A percentile compares a stretch with the other conserved stretches of the same genome.
phyloP scores from a whole-genome alignment of 75 land plant species.

The Cupressus sempervirens region DNA sequence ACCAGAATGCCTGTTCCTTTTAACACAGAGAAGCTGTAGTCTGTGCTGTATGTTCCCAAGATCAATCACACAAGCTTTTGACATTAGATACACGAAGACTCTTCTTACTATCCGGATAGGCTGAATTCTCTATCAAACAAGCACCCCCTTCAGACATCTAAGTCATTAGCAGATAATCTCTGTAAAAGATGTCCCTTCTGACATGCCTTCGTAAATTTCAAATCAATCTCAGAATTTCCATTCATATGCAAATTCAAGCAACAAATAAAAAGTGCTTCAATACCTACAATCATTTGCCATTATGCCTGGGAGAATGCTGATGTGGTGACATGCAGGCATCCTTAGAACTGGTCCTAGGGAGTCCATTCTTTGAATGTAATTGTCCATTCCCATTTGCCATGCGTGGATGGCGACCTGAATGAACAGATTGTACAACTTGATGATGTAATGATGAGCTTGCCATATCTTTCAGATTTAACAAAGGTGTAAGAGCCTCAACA shows the following conservation, averaged over 20 bases:
- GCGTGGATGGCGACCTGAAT: background rate
- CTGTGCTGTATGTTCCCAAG: background rate
- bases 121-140: conserved; percentile 1
- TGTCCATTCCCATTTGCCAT: conserved; percentile 10
- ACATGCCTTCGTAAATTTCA: background rate
- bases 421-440: conserved; percentile 15
- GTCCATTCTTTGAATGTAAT: conserved; percentile 1
- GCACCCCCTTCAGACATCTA: background rate
- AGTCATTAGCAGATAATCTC: background rate
- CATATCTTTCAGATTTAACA: conserved; percentile 55
- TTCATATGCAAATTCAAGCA: conserved; percentile 7
- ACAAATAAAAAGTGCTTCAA: background rate
- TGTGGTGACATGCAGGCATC: conserved; percentile 5
- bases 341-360: conserved; percentile 7
- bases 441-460: conserved; percentile 41
- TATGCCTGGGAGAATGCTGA: conserved; percentile 11
- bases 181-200: background rate
- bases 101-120: background rate
- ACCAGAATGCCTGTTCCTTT: conserved; percentile 8
- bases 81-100: background rate
- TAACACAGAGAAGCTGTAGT: background rate
- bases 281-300: conserved; percentile 5
- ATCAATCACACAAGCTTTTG: background rate
- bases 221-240: background rate
- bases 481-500: conserved; percentile 40